phyloP scores from a whole-genome alignment of 257 asterid species.

The Dorcoceras hygrometricum region DNA sequence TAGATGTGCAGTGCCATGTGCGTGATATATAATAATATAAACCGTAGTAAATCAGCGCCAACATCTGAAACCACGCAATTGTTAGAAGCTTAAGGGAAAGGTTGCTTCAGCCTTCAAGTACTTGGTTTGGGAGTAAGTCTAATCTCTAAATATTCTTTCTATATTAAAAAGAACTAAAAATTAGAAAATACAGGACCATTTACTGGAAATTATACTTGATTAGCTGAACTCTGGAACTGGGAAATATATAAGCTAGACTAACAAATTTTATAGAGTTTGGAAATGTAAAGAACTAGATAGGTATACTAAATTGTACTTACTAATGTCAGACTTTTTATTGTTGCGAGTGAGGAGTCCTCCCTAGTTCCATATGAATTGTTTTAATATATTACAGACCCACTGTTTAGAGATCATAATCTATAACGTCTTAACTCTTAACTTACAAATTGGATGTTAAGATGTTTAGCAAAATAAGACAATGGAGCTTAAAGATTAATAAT shows the following conservation, averaged over 20 bases:
- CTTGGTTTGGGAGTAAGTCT: not conserved
- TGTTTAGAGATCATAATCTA: no score
- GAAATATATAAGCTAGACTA: not conserved
- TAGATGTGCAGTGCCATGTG: no score
- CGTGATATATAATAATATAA: no score
- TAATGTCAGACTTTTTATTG: not conserved
- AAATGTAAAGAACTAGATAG: not conserved
- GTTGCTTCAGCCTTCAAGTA: no score
- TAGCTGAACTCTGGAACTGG: not conserved
- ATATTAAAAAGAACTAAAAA: no score
- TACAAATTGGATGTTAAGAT: no score
- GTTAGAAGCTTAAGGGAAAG: no score
- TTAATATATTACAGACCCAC: no score
- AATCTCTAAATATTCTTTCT: no score
- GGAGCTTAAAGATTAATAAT: not conserved
- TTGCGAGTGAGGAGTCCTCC: not conserved
- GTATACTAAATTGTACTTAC: no score
- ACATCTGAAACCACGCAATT: not conserved
- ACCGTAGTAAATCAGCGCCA: no score
- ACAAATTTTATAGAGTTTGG: not conserved
- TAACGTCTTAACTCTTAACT: no score
- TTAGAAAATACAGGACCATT: not conserved
- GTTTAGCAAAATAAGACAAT: not conserved
- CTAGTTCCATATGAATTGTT: not conserved
- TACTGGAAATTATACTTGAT: not conserved